Conservation (phyloP, 495 filamentous ascomycete genomes). For the Penicillium bialowiezense region DNA sequence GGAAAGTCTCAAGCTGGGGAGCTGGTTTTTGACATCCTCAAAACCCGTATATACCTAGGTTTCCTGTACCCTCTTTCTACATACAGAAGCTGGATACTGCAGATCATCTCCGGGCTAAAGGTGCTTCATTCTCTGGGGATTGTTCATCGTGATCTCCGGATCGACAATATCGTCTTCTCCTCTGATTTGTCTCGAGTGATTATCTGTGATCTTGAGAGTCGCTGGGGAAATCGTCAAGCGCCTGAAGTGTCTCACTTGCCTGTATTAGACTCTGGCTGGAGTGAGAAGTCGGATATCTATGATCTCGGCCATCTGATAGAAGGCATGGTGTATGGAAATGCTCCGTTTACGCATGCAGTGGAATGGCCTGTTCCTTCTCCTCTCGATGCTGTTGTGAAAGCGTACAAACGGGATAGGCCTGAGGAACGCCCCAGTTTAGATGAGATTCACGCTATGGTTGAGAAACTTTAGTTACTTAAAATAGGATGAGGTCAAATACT, state of each 20-base stretch:
- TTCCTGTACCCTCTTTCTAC: no score
- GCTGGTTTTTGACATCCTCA: no score
- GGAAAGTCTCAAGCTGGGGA: no score
- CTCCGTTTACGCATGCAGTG: background rate
- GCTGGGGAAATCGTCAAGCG: background rate
- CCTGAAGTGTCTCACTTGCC: background rate
- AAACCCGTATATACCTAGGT: no score
- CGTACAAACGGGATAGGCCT: no score
- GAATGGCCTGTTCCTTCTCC: slow-evolving; percentile 2
- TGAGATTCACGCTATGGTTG: background rate
- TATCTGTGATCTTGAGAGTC: slow-evolving; percentile 3
- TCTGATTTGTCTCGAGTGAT: background rate
- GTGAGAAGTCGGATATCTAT: background rate
- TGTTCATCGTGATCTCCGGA: no score
- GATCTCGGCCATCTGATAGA: background rate
- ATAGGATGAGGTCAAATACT: no score
- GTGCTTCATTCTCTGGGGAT: no score
- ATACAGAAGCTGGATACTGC: no score
- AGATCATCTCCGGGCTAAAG: no score
- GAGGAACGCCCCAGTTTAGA: background rate
- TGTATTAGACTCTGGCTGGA: background rate
- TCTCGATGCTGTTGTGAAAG: slow-evolving; percentile 2
- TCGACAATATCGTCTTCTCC: background rate
- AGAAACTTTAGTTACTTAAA: background rate
- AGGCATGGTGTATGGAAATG: slow-evolving; percentile 2